Evolutionary conservation across 441 rosid genomes (phyloP).

Genomic region (Metrosideros polymorpha): DNA sequence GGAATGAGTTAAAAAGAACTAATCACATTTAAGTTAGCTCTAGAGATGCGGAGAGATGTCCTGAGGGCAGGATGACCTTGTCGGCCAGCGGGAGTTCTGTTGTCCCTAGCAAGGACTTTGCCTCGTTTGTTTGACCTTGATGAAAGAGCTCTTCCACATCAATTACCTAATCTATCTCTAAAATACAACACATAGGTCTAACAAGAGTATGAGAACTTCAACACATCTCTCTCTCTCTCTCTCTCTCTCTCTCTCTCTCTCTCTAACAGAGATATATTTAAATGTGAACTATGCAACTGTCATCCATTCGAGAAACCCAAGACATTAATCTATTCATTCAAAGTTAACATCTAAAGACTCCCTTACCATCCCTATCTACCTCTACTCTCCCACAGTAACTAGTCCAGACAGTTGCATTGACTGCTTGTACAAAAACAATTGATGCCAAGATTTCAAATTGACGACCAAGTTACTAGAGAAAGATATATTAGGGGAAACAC

Average conservation of each 20-base stretch:
- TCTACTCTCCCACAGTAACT: constrained; percentile 1
- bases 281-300: constrained; percentile 6
- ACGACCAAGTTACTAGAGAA: background rate
- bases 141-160: background rate
- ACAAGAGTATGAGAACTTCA: background rate
- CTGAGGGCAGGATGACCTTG: constrained; percentile 6
- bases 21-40: background rate
- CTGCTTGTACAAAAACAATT: background rate
- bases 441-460: background rate
- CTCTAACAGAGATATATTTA: background rate
- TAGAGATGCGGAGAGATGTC: background rate
- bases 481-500: background rate
- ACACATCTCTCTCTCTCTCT: background rate
- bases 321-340: constrained; percentile 5
- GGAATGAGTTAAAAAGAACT: background rate
- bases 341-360: constrained; percentile 8
- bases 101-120: constrained; percentile 3
- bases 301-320: constrained; percentile 10
- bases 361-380: constrained; percentile 6
- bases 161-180: background rate
- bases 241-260: background rate
- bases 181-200: background rate
- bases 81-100: constrained; percentile 1
- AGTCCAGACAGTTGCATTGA: background rate
- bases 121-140: background rate